These are phyloP conservation scores for Megacollybia marginata DNA, from an alignment of 768 basidiomycete species.

Conservation along the genomic window DNA sequence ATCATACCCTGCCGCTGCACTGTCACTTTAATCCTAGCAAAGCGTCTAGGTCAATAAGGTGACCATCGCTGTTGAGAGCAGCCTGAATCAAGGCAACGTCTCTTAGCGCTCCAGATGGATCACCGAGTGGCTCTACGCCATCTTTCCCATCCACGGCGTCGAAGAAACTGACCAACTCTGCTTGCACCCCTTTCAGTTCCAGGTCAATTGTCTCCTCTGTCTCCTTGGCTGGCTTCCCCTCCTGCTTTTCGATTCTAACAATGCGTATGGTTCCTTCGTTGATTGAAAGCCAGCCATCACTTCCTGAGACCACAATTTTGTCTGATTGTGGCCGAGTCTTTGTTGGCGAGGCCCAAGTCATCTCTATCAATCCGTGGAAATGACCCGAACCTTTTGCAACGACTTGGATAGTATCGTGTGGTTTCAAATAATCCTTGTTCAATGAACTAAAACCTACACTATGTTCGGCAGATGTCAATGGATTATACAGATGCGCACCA, in stretches of 20 bases:
- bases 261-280: conserved; percentile 22
- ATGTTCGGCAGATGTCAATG: no score
- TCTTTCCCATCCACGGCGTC: conserved; percentile 42
- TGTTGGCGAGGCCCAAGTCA: conserved; percentile 57
- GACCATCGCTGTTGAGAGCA: conserved; percentile 58
- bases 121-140: conserved; percentile 33
- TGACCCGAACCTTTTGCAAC: conserved; percentile 41
- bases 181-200: conserved; percentile 43
- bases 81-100: conserved; percentile 82
- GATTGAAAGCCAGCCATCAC: conserved; percentile 52
- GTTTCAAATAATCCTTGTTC: conserved; percentile 63
- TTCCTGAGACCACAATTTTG: conserved; percentile 50
- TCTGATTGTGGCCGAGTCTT: conserved; percentile 28
- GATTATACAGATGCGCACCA: conserved; percentile 46
- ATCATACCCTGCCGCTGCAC: no score
- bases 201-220: conserved; percentile 32
- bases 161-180: conserved; percentile 55
- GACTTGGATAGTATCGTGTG: conserved; percentile 72
- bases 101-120: conserved; percentile 53
- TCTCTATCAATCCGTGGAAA: conserved; percentile 51
- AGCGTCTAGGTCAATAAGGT: conserved; percentile 34
- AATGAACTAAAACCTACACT: no score
- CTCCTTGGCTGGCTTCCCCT: conserved; percentile 25
- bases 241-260: conserved; percentile 20
- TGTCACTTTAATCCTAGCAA: background rate